Base-by-base conservation (phyloP, 2,329 filamentous ascomycete species). In the Hymenotorrendiella dingleyae region DNA sequence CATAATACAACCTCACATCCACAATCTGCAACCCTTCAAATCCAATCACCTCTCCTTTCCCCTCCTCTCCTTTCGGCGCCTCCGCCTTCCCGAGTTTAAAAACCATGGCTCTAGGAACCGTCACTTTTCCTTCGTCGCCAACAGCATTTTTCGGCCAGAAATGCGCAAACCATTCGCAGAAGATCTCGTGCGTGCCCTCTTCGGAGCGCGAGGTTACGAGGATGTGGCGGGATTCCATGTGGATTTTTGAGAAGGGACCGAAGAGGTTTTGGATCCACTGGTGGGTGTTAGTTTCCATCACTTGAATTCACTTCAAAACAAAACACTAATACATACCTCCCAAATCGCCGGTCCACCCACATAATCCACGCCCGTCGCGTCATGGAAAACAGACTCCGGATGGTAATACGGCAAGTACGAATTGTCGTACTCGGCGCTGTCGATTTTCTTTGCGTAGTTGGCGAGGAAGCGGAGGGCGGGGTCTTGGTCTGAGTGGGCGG, bases 1-100 rank as follows among this genome's bases (percentile, higher is more conserved):
- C 46, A 36, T 48, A 47, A 36, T 42, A 45, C 35, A 48, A 28
- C 35, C 27, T 48, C 12, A 45, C 38, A 36, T 48, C 42, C 16
- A 9, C n/a, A 20, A 45, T 45, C 23, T 48, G 37, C 36, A 48
- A 36, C 8, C 45, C 45, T 21, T 45, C 42, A 27, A 48, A 45
- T 3, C 42, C 46, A n/a, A n/a, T n/a, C 9, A 45, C 17, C n/a
- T 42, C 38, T 20, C 32, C 28, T 4, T 29, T 12, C 30, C 36
- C 17, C 14, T 17, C 26, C 4, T 47, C 41, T 1, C 36, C 41
- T n/a, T n/a, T n/a, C n/a, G n/a, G n/a, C n/a, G n/a, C n/a, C 24
- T 45, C 45, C 10, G 34, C 45, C 19, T 42, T 41, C 28, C 38
- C 42, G 28, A 45, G 11, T 17, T 24, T 41, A 29, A 42, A 39